phyloP scores from a whole-genome alignment of 2,329 filamentous ascomycete species.

The Aspergillus calidoustus region DNA sequence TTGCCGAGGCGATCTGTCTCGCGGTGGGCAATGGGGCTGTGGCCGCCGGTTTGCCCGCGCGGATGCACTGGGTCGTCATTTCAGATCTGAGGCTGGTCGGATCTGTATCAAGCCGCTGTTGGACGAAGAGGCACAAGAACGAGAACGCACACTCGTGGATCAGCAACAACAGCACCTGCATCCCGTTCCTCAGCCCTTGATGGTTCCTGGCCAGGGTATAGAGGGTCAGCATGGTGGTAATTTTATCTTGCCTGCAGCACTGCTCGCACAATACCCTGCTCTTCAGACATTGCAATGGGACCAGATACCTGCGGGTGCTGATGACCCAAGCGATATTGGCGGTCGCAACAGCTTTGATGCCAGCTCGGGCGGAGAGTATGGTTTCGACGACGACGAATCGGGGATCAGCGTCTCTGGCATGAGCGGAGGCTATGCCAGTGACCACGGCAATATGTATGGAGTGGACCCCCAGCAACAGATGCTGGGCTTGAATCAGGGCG shows the following conservation, averaged over 20 bases:
- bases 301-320: conserved; percentile 65
- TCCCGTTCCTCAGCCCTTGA: conserved; percentile 61
- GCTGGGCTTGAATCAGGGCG: conserved; percentile 35
- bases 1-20: conserved; percentile 87
- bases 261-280: conserved; percentile 90
- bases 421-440: conserved; percentile 39
- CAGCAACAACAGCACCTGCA: conserved; percentile 70
- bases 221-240: conserved; percentile 62
- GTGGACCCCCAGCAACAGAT: conserved; percentile 34
- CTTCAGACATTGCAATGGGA: conserved; percentile 92
- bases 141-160: conserved; percentile 75
- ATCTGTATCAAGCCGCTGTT: conserved; percentile 97
- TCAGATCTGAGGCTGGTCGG: conserved; percentile 90
- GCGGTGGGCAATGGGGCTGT: conserved; percentile 86
- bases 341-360: conserved; percentile 60
- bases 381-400: conserved; percentile 49
- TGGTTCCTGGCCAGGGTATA: conserved; percentile 59
- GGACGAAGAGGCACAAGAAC: conserved; percentile 87
- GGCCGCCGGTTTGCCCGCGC: conserved; percentile 91
- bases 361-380: conserved; percentile 49
- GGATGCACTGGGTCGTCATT: conserved; percentile 91
- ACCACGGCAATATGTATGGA: conserved; percentile 38
- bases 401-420: conserved; percentile 41
- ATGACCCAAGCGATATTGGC: conserved; percentile 64
- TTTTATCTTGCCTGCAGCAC: conserved; percentile 79